Conservation (phyloP, 1,284 basidiomycete genomes). For the Leccinum variabile region DNA sequence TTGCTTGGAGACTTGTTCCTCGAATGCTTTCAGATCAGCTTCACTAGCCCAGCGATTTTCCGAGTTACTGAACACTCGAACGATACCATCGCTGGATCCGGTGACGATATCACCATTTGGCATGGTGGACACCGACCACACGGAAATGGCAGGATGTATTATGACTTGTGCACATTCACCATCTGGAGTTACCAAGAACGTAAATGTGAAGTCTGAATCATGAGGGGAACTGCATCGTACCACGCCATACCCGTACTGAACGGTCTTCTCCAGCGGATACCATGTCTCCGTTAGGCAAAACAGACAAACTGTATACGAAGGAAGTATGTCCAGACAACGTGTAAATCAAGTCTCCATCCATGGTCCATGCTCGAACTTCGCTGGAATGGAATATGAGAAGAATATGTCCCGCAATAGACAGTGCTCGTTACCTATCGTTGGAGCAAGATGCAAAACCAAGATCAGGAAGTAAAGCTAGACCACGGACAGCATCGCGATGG, state of each 20-base stretch:
- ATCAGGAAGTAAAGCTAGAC: slow-evolving; percentile 75
- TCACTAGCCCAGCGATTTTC: slow-evolving; percentile 74
- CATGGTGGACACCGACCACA: slow-evolving; percentile 88
- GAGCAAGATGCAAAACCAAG: slow-evolving; percentile 93
- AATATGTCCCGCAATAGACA: slow-evolving; percentile 5
- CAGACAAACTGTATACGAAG: slow-evolving; percentile 90
- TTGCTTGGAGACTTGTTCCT: slow-evolving; percentile 71
- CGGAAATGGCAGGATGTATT: slow-evolving; percentile 89
- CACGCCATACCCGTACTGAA: slow-evolving; percentile 78
- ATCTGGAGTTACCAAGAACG: slow-evolving; percentile 39
- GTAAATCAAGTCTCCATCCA: slow-evolving; percentile 75
- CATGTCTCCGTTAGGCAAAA: slow-evolving; percentile 75
- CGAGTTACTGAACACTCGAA: slow-evolving; percentile 84
- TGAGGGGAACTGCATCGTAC: slow-evolving; percentile 35
- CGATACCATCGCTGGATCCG: slow-evolving; percentile 83
- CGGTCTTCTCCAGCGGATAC: slow-evolving; percentile 85
- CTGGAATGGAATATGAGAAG: slow-evolving; percentile 40
- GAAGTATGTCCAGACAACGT: slow-evolving; percentile 91
- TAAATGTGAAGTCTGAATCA: not conserved
- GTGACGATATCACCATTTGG: slow-evolving; percentile 89
- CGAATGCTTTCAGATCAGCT: slow-evolving; percentile 67
- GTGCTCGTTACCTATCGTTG: slow-evolving; percentile 75
- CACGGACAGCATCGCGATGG: slow-evolving; percentile 90
- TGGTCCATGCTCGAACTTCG: slow-evolving; percentile 89
- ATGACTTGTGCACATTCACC: slow-evolving; percentile 85